Conservation (phyloP, 108 stramenopile genomes). For the Cyclostephanos tholiformis region DNA sequence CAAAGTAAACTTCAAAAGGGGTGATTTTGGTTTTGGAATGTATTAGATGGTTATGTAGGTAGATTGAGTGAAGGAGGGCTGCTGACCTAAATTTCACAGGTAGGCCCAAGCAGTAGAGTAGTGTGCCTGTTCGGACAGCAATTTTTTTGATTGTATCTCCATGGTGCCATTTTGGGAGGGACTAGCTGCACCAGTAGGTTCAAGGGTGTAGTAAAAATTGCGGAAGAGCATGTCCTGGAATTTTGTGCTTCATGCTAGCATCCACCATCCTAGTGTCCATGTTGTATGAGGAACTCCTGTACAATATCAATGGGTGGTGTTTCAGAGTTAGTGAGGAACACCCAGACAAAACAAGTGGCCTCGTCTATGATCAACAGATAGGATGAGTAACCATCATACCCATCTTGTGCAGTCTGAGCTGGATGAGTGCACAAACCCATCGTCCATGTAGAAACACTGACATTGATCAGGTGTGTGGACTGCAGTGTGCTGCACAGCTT, state of each 20-base stretch:
- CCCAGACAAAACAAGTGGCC: neutral
- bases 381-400: too few species aligned
- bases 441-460: too few species aligned
- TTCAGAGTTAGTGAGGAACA: neutral
- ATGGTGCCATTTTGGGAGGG: too few species aligned
- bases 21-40: neutral
- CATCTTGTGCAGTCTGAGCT: too few species aligned
- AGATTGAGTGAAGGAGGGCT: neutral
- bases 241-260: neutral
- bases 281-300: neutral
- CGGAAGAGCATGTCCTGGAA: too few species aligned
- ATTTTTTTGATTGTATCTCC: too few species aligned
- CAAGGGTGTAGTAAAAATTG: neutral
- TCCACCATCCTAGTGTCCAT: too few species aligned
- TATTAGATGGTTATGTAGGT: neutral
- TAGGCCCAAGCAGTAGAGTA: neutral
- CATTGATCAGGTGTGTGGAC: too few species aligned
- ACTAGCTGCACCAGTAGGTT: slow-evolving; percentile 1
- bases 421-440: too few species aligned
- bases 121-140: neutral
- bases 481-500: too few species aligned
- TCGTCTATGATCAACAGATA: neutral
- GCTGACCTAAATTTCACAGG: too few species aligned
- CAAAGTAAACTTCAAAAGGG: too few species aligned
- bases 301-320: neutral